Conservation (phyloP, 176 grass and related monocot genomes). For the Eremochloa ophiuroides region DNA sequence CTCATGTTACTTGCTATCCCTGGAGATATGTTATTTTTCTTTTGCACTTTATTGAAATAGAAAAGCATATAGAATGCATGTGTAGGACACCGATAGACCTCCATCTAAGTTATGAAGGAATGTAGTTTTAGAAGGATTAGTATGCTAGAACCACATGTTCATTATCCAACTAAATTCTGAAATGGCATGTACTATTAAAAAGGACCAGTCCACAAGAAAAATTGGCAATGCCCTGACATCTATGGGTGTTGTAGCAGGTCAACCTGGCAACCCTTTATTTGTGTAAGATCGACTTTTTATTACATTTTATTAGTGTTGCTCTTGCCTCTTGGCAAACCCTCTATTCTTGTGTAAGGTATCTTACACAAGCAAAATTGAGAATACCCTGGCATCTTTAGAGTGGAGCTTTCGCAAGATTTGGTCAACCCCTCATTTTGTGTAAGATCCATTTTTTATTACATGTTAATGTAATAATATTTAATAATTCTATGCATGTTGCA, state of each 20-base stretch:
- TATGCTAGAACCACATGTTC: background rate
- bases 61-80: background rate
- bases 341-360: background rate
- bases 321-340: background rate
- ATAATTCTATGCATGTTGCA: slow-evolving; percentile 42
- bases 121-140: background rate
- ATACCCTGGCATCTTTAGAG: background rate
- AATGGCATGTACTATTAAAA: background rate
- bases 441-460: background rate
- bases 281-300: background rate
- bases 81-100: background rate
- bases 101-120: background rate
- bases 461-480: background rate
- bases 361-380: background rate
- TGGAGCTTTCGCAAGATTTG: background rate
- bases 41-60: background rate
- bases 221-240: background rate
- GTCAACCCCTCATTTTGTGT: background rate
- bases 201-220: background rate
- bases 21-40: background rate
- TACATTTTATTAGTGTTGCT: background rate
- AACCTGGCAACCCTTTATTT: background rate
- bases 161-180: background rate
- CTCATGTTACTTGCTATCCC: background rate
- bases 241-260: background rate